Conservation (phyloP, 2,329 filamentous ascomycete genomes). For the Bisporella sp. region DNA sequence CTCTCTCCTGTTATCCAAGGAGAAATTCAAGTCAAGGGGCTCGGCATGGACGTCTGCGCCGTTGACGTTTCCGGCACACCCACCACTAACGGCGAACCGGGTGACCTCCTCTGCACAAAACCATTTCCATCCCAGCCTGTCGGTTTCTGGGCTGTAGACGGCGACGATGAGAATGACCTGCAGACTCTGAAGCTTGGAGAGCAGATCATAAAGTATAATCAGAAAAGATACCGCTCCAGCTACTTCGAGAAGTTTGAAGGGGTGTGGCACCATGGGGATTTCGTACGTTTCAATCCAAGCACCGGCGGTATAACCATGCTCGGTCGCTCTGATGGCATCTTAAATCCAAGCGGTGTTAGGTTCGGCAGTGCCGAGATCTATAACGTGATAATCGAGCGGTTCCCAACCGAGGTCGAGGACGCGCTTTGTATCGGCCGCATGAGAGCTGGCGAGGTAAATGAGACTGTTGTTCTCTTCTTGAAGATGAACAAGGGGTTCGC, state of each 20-base stretch:
- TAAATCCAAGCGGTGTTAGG: slow-evolving; percentile 86
- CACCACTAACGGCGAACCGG: slow-evolving; percentile 55
- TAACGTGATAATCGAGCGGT: slow-evolving; percentile 82
- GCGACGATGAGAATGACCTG: not conserved
- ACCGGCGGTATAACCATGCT: slow-evolving; percentile 85
- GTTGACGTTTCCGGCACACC: slow-evolving; percentile 41
- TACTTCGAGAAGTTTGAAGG: slow-evolving; percentile 81
- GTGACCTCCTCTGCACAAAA: slow-evolving; percentile 79
- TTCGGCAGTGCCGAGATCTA: slow-evolving; percentile 97
- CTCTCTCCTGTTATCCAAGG: slow-evolving; percentile 65
- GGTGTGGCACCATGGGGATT: slow-evolving; percentile 94
- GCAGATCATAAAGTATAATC: not conserved
- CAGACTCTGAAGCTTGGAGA: not conserved
- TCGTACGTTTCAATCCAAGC: slow-evolving; percentile 61
- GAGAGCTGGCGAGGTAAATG: slow-evolving; percentile 32
- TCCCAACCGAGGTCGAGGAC: slow-evolving; percentile 71
- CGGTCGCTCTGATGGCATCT: slow-evolving; percentile 82
- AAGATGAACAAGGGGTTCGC: slow-evolving; percentile 49
- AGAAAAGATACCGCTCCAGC: slow-evolving; percentile 63
- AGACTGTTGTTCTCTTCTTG: slow-evolving; percentile 70
- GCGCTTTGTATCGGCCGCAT: slow-evolving; percentile 81
- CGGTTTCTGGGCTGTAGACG: slow-evolving; percentile 65
- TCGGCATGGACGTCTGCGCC: slow-evolving; percentile 70
- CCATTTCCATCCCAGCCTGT: slow-evolving; percentile 90
- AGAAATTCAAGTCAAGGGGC: slow-evolving; percentile 70